A percentile compares a stretch with the other conserved stretches of the same genome.
These are phyloP conservation scores for Didymella glomerata DNA, from an alignment of 2,329 filamentous ascomycete genomes.

Conservation along the genomic window DNA sequence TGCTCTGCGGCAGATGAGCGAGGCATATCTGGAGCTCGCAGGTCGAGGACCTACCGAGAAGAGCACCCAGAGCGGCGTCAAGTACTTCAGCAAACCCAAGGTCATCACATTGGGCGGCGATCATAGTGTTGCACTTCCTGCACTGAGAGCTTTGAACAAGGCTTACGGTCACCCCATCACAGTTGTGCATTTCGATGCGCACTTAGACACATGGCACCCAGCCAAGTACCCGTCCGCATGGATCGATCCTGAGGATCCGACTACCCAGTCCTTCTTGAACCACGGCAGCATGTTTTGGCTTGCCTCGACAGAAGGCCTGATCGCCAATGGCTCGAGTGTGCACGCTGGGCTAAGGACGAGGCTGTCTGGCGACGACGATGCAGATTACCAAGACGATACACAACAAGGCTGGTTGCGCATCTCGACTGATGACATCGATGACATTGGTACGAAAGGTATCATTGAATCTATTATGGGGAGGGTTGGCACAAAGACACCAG, in stretches of 20 bases:
- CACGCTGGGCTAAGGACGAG: conserved; percentile 85
- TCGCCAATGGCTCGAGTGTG: conserved; percentile 76
- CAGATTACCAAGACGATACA: conserved; percentile 75
- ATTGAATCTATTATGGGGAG: conserved; percentile 73
- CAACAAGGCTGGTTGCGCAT: conserved; percentile 82
- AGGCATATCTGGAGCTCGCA: conserved; percentile 76
- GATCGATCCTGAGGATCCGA: conserved; percentile 61
- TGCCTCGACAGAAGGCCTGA: conserved; percentile 80
- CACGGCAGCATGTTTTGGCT: conserved; percentile 95
- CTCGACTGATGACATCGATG: conserved; percentile 86
- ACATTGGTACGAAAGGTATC: conserved; percentile 75
- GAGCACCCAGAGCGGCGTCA: conserved; percentile 49
- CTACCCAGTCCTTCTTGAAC: conserved; percentile 77
- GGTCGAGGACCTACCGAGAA: conserved; percentile 52
- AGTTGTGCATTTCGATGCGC: conserved; percentile 64
- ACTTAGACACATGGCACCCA: conserved; percentile 88
- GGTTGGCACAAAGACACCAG: conserved; percentile 77
- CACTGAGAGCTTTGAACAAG: conserved; percentile 58
- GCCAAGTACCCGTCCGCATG: conserved; percentile 81
- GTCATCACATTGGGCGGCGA: conserved; percentile 60
- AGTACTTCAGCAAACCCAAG: conserved; percentile 57
- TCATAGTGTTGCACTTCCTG: conserved; percentile 60
- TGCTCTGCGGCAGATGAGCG: conserved; percentile 83
- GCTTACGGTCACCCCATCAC: conserved; percentile 56
- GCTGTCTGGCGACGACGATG: conserved; percentile 69